Base-by-base conservation (phyloP, 345 rosid species). In the Eucalyptus victrix region DNA sequence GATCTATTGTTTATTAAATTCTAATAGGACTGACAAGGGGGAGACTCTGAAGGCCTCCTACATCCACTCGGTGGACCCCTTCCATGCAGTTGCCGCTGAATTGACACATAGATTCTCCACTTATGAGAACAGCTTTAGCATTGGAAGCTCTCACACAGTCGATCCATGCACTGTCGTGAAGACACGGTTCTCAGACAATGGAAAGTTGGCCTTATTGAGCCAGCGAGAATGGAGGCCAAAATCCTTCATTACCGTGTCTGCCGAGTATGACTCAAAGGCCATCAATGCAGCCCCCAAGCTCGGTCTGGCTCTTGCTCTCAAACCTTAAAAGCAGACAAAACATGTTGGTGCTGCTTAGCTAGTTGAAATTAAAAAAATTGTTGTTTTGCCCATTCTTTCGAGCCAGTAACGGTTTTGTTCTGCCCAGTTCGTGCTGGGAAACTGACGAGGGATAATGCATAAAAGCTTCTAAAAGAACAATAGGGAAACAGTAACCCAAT, bases 161-260 rank as follows among this genome's bases (percentile, higher is more conserved):
- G 94, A 96, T 92, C 94, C 94, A 14, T 86, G 93, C 17, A 97
- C 98, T 16, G 89, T 91, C 47, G 92, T 97, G 51, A 96, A 96
- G 91, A 89, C 97, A 1, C 92, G 97, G 56, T 89, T 95, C 47
- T 94, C 95, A 10, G 90, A 93, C 93, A 94, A 76, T 28, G 98
- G 98, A 51, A 96, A 92, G 93, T 94, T 91, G 88, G 97, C 94
- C 28, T 90, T 95, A 93, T 93, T 94, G 26, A 93, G 91, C 88
- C 97, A 97, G 90, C 94, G 90, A 49, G 97, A 95, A 90, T 97
- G 99, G 99, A 95, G 98, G 92, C 96, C 96, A 3, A 96, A 94
- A 88, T 97, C 99, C 7, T 93, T 93, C 37, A 54, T 95, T 42
- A 97, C 96, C 1, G 62, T 97, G 58, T 97, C 99, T 8, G 96